Conservation (phyloP, 2,329 filamentous ascomycete species). For the Arthrobotrys pseudoclavata region DNA sequence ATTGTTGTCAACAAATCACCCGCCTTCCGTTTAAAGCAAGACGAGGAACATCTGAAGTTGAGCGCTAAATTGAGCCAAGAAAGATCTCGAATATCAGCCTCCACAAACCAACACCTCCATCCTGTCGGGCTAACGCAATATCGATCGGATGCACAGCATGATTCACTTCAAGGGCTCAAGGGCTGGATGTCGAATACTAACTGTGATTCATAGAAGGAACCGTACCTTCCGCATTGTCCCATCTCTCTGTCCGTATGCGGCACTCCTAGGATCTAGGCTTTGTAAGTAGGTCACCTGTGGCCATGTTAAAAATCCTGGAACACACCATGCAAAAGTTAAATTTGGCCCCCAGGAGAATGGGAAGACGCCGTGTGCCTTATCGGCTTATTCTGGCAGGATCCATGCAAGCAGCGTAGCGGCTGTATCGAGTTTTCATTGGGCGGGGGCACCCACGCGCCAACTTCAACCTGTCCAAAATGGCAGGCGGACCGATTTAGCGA, state of each 20-base stretch:
- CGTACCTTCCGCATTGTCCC: background rate
- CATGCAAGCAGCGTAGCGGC: slow-evolving; percentile 17
- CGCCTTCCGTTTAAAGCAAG: background rate
- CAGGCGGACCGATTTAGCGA: slow-evolving; percentile 4
- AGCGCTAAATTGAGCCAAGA: background rate
- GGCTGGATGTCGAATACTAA: background rate
- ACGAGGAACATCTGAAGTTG: background rate
- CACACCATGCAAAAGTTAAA: background rate
- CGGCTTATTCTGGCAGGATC: background rate
- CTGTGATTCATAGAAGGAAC: background rate
- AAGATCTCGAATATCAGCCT: background rate
- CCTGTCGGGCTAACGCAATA: background rate
- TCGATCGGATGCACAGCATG: background rate
- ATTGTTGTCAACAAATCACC: background rate
- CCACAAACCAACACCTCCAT: background rate
- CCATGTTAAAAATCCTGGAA: background rate
- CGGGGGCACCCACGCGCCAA: background rate
- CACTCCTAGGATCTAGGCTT: background rate
- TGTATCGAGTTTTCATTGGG: slow-evolving; percentile 1
- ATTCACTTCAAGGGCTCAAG: background rate
- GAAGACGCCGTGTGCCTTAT: background rate
- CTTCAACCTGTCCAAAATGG: background rate
- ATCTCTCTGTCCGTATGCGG: background rate
- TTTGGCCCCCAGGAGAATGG: background rate
- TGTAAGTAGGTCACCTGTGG: too few species aligned